Evolutionary conservation across 1,284 basidiomycete species (phyloP), one percentile per base, ranked within the genome.

Genomic region (Apiotrichum sp.): DNA sequence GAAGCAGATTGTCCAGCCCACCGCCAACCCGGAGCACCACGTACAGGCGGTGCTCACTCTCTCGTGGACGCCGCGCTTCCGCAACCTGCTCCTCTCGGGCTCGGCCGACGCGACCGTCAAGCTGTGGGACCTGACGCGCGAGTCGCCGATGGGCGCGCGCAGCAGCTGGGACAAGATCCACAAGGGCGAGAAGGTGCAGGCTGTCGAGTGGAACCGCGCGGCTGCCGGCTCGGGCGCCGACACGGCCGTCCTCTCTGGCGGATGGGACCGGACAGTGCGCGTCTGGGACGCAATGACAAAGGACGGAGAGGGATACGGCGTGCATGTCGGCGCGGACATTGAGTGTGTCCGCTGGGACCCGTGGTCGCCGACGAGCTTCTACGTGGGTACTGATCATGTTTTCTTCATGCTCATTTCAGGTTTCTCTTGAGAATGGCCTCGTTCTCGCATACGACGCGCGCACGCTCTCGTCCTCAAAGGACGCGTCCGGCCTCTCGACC

Each of bases 291-390:
- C 89, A 8, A 80, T 95, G 54, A 84, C 90, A 2, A 89, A 89
- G 0, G 85, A 86, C 50, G 78, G 82, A 4, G 74, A 75, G 39
- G 87, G 88, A 44, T 85, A 93, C 3, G 87, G 85, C 33, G 88
- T 86, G 9, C 78, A 84, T 10, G 81, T 97, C 9, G 88, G 86
- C 5, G 86, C 87, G 50, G 95, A 98, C 75, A 92, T 98, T 11
- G 95, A 99, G 76, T 88, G 88, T 47, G 77, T 98, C 43, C 79
- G 86, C 60, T 98, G 96, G 96, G 93, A 98, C 78, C 95, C 93
- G 50, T 97, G 91, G 89, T 86, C 91, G 55, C 80, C 81, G 3
- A 83, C 87, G 59, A 81, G 82, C 4, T 98, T 98, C 80, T 92
- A 92, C 67, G 93, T 95, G 62, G 72, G 87, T 73, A 40, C 47